Percentiles rank a stretch among this genome's conserved stretches.
phyloP scores from a whole-genome alignment of 2,329 filamentous ascomycete species.

The Plectosphaerella cucumerina region DNA sequence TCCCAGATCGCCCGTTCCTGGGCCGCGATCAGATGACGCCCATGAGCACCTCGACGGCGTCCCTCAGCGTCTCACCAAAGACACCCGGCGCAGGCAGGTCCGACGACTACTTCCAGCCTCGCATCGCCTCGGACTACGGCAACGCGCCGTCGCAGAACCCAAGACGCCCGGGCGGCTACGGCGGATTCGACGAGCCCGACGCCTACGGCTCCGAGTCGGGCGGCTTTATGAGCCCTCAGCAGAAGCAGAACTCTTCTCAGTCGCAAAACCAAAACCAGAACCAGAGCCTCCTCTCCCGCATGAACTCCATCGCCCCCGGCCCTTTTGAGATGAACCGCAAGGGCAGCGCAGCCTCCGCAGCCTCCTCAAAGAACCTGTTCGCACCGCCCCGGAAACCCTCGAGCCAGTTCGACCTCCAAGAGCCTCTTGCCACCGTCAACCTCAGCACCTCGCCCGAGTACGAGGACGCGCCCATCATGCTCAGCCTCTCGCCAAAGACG shows the following conservation, averaged over 20 bases:
- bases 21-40: slow-evolving; percentile 59
- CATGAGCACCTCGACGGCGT: slow-evolving; percentile 55
- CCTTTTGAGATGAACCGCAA: slow-evolving; percentile 53
- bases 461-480: neutral
- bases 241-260: slow-evolving; percentile 27
- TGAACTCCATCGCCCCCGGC: slow-evolving; percentile 63
- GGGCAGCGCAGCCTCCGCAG: neutral
- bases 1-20: slow-evolving; percentile 48
- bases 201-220: slow-evolving; percentile 30
- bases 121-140: slow-evolving; percentile 37
- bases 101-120: slow-evolving; percentile 42
- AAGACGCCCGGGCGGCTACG: slow-evolving; percentile 44
- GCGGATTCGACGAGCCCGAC: slow-evolving; percentile 37
- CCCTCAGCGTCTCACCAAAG: slow-evolving; percentile 59
- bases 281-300: slow-evolving; percentile 44
- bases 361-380: neutral
- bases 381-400: neutral
- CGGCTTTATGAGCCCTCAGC: slow-evolving; percentile 44
- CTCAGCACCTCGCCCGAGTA: neutral
- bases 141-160: slow-evolving; percentile 33
- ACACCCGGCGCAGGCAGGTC: slow-evolving; percentile 43
- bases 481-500: neutral
- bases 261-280: slow-evolving; percentile 10
- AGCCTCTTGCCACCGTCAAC: neutral
- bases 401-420: neutral